Evolutionary conservation across 257 asterid species (phyloP), one percentile per base, ranked within the genome.

Genomic region (Solanum medicagineum): DNA sequence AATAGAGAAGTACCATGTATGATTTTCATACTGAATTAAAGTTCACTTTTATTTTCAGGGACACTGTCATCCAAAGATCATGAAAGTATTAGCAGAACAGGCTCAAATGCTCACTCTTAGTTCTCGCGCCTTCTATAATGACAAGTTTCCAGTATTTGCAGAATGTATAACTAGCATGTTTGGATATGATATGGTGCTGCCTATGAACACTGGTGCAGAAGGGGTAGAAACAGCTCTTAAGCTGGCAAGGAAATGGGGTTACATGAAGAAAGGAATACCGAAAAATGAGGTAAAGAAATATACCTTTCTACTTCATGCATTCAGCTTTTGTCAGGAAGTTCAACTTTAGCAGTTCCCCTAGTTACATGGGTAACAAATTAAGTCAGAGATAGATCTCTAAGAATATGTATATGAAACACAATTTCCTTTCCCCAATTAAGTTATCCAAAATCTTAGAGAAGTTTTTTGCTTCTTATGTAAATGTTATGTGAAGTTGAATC

Each of bases 191-290:
- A 94, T 93, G 99, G 97, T 94, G 57, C 92, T 96, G 77, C 98
- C 98, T 1, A 95, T 95, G 99, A 97, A 97, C 89, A 97, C 99
- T 26, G 99, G 98, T 22, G 99, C 97, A 26, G 99, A 97, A 92
- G 98, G 98, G 69, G 98, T 97, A 44, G 99, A 97, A 91, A 96
- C 99, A 60, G 98, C 98, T 14, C 84, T 96, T 90, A 96, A 95
- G 94, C 87, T 96, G 90, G 93, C 98, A 16, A 92, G 93, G 87
- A 97, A 97, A 86, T 97, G 99, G 99, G 99, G 99, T 70, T 93
- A 95, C 87, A 88, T 86, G 68, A 92, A 96, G 92, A 96, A 96
- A 91, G 87, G 86, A 16, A 93, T 95, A 87, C 95, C 97, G 10
- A 93, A 87, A 91, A 96, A 96, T 53, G 97, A 95, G 97, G 98